Base-by-base conservation (phyloP, 106 monocot species). In the Allium sativum region DNA sequence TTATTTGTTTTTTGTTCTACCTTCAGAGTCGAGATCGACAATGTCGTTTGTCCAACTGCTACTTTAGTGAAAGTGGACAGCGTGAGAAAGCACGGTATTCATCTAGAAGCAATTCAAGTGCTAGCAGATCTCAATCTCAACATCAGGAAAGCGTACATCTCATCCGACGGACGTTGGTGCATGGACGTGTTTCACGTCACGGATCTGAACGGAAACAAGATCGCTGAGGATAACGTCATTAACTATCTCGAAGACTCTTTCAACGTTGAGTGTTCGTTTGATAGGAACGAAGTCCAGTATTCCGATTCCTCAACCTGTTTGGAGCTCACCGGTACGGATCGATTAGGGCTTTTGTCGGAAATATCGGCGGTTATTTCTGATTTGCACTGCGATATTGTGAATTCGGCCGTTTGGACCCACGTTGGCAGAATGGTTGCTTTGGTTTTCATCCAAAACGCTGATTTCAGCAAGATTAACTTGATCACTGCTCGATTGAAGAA, bases 141-240 rank as follows among this genome's bases (percentile, higher is more conserved):
- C 40, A 82, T 86, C 56, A 71, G 65, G 44, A 86, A 86, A 68
- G 86, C 75, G 0, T 86, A 86, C 76, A 67, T 86, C 68, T 86
- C 86, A 47, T 86, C 78, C 44, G 86, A 86, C 56, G 82, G 86
- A 63, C 69, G 73, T 2, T 86, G 86, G 86, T 86, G 81, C 73
- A 85, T 85, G 85, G 73, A 85, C 68, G 85, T 85, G 44, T 85
- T 85, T 74, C 85, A 85, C 64, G 85, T 86, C 31, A 82, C 86
- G 20, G 82, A 86, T 54, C 65, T 69, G 20, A 53, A 45, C 55
- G 86, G 78, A 19, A 22, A 31, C 53, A 86, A 86, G 73, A 63
- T 86, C 69, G 46, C 78, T 62, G 86, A 86, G 51, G 75, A 82
- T 15, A 61, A 70, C 42, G 62, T 82, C 72, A 52, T 78, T 46